These are phyloP conservation scores for Iberis pinnata DNA, from an alignment of 345 rosid species.

Conservation along the genomic window DNA sequence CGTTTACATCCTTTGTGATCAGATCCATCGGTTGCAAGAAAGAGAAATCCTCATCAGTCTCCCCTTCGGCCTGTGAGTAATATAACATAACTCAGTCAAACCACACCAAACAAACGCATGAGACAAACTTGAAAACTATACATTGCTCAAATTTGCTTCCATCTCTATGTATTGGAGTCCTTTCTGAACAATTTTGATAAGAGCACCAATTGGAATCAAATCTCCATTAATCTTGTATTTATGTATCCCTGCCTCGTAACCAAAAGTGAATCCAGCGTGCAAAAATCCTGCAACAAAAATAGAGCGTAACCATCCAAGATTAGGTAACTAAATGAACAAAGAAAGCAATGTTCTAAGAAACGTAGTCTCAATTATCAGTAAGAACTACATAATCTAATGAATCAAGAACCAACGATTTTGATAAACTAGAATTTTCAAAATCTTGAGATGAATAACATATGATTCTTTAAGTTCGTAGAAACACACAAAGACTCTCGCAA, in stretches of 20 bases:
- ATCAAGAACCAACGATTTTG: background rate
- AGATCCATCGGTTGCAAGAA: slow-evolving; percentile 94
- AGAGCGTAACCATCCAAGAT: background rate
- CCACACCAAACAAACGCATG: slow-evolving; percentile 1
- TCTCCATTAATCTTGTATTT: slow-evolving; percentile 85
- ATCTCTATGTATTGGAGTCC: slow-evolving; percentile 97
- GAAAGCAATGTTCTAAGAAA: background rate
- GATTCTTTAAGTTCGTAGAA: background rate
- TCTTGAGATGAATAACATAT: slow-evolving; percentile 9
- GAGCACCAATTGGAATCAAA: slow-evolving; percentile 93
- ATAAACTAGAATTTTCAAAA: slow-evolving; percentile 1
- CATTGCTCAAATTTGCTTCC: slow-evolving; percentile 91
- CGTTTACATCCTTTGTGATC: slow-evolving; percentile 78
- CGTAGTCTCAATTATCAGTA: background rate
- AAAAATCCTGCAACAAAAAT: slow-evolving; percentile 50
- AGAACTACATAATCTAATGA: slow-evolving; percentile 9
- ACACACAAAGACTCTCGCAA: slow-evolving; percentile 6
- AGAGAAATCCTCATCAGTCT: slow-evolving; percentile 89
- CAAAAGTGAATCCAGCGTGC: slow-evolving; percentile 84
- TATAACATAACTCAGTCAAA: background rate
- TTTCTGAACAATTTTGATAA: slow-evolving; percentile 78
- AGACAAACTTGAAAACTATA: slow-evolving; percentile 26
- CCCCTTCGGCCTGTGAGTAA: slow-evolving; percentile 54
- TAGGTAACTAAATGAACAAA: background rate
- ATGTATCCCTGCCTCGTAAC: slow-evolving; percentile 88